Evolutionary conservation across 2,329 filamentous ascomycete species (phyloP).

Genomic region (Cercospora sesami): DNA sequence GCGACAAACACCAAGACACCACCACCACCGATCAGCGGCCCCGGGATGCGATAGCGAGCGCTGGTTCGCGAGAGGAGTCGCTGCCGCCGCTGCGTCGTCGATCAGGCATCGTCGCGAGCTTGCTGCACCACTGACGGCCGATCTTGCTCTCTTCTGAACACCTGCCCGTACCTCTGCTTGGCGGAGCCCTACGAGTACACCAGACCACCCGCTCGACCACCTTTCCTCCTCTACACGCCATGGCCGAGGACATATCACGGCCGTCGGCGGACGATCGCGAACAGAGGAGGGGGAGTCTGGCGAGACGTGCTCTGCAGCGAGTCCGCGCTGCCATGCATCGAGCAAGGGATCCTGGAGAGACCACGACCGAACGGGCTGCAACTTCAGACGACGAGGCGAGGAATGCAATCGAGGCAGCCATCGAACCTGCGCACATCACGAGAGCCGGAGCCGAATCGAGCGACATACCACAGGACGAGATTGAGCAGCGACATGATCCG

Average conservation of each 20-base stretch:
- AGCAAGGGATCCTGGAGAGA: background rate
- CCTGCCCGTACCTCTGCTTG: slow-evolving; percentile 3
- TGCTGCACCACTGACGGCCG: background rate
- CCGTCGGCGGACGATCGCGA: slow-evolving; percentile 10
- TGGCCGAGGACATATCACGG: slow-evolving; percentile 14
- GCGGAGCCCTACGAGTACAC: background rate
- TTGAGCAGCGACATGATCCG: background rate
- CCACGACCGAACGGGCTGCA: background rate
- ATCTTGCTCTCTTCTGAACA: background rate
- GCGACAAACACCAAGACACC: background rate
- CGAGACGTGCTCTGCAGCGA: slow-evolving; percentile 29
- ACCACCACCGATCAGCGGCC: background rate
- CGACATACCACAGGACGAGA: background rate
- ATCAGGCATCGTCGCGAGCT: slow-evolving; percentile 1
- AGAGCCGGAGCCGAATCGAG: slow-evolving; percentile 8
- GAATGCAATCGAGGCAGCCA: slow-evolving; percentile 1
- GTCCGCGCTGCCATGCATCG: slow-evolving; percentile 29
- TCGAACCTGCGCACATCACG: slow-evolving; percentile 1
- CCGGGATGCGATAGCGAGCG: background rate
- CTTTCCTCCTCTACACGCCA: slow-evolving; percentile 11
- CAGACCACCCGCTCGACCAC: background rate
- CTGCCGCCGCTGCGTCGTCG: background rate
- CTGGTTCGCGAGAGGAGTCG: background rate
- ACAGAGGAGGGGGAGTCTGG: slow-evolving; percentile 29
- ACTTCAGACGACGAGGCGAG: slow-evolving; percentile 11